These are phyloP conservation scores for Populus hybrid DNA, from an alignment of 441 rosid genomes.

Conservation along the genomic window DNA sequence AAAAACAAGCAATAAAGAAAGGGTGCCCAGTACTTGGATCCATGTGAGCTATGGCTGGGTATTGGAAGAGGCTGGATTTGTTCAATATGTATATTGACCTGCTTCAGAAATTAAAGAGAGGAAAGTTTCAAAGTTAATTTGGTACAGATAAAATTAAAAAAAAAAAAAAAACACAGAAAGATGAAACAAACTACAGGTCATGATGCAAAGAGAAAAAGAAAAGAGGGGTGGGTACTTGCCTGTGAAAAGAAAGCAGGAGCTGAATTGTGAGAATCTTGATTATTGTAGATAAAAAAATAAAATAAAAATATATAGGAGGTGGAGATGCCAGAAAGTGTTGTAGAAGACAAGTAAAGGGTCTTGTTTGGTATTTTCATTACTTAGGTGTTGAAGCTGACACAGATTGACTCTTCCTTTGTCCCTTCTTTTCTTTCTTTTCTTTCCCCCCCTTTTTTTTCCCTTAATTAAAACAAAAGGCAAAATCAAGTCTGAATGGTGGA, in stretches of 20 bases:
- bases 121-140: too few relatives aligned
- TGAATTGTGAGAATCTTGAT: neutral
- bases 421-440: neutral
- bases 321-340: constrained; percentile 1
- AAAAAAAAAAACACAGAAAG: neutral
- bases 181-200: neutral
- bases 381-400: neutral
- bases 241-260: neutral
- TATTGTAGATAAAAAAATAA: too few relatives aligned
- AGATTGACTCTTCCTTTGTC: constrained; percentile 6
- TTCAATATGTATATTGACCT: neutral
- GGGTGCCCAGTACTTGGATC: constrained; percentile 31
- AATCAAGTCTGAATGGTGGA: neutral
- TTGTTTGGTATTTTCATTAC: neutral
- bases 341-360: constrained; percentile 23
- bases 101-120: constrained; percentile 2
- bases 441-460: neutral
- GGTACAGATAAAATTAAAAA: too few relatives aligned
- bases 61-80: neutral
- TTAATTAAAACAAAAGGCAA: too few relatives aligned
- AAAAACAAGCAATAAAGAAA: constrained; percentile 1
- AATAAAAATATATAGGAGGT: neutral
- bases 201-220: neutral
- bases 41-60: constrained; percentile 17
- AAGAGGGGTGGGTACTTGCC: constrained; percentile 4